phyloP scores from a whole-genome alignment of 352 stramenopile genomes.

The Chrysophaeum taylorii region DNA sequence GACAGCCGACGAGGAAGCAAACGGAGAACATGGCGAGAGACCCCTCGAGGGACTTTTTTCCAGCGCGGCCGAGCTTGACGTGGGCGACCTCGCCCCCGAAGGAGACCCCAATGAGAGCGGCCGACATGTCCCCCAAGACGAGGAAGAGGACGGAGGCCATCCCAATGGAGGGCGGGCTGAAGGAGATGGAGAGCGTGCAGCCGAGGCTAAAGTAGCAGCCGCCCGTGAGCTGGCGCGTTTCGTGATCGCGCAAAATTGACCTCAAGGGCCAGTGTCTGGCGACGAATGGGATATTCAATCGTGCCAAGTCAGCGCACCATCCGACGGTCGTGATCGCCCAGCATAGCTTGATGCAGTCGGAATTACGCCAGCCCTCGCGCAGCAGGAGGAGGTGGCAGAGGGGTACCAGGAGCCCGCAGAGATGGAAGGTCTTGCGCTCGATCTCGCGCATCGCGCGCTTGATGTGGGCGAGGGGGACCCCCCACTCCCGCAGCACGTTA shows the following conservation, averaged over 20 bases:
- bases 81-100: constrained; percentile 1
- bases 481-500: no score
- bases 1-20: constrained; percentile 1
- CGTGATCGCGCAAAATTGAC: neutral
- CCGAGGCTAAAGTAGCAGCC: neutral
- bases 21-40: constrained; percentile 15
- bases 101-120: constrained; percentile 5
- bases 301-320: neutral
- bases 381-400: neutral
- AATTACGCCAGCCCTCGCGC: neutral
- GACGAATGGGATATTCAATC: neutral
- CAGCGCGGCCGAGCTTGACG: constrained; percentile 1
- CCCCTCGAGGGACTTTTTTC: constrained; percentile 13
- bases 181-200: neutral
- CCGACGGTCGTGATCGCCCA: neutral
- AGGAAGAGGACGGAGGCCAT: constrained; percentile 1
- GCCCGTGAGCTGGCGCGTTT: neutral
- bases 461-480: neutral
- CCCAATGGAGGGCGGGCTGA: neutral
- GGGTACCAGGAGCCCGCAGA: neutral
- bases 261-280: neutral
- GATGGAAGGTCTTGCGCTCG: constrained; percentile 11
- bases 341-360: neutral
- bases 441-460: constrained; percentile 1
- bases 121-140: constrained; percentile 3